Evolutionary conservation across 192 early-diverging fungal genomes (phyloP), one percentile per base, ranked within the genome.

Genomic region (Cetraspora pellucida): DNA sequence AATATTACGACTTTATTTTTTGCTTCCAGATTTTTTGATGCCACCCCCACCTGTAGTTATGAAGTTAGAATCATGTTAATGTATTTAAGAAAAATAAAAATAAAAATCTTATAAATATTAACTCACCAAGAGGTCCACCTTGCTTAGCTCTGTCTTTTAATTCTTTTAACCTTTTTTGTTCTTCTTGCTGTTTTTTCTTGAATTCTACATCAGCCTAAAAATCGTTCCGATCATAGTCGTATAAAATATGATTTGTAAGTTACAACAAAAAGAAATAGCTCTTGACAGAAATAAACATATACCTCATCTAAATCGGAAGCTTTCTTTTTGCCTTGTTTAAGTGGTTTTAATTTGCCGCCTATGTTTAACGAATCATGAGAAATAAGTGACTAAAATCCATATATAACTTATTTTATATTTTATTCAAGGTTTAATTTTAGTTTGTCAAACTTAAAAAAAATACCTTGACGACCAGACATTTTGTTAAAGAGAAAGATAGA

Each of bases 341-440:
- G 86, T 72, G 93, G 93, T 89, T 93, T 93, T 60, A 90, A 80
- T 82, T 93, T 93, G 81, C 92, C 92, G 81, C 92, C 92, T 88
- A 43, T 25, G 23, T 47, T 43, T 23, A 68, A 25, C 28, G 27
- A 65, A 43, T n/a, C 25, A 66, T 9, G 10, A 43, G 10, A 37
- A 65, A 44, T 30, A 37, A 43, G 17, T 45, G 7, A 2, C 11
- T 19, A 3, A 47, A 17, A 2, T 68, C 16, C 25, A 50, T 23
- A 25, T 47, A 49, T 23, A 16, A 10, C 10, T 65, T 44, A n/a
- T n/a, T n/a, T n/a, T n/a, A n/a, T n/a, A n/a, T 37, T 19, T 17
- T 45, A 46, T 23, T 46, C n/a, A 47, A 25, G 25, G 4, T 25
- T 59, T 27, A 25, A 59, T 23, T 11, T 11, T 25, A 21, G 8